These are phyloP conservation scores for Calendula officinalis DNA, from an alignment of 129 eudicot species.

Conservation along the genomic window DNA sequence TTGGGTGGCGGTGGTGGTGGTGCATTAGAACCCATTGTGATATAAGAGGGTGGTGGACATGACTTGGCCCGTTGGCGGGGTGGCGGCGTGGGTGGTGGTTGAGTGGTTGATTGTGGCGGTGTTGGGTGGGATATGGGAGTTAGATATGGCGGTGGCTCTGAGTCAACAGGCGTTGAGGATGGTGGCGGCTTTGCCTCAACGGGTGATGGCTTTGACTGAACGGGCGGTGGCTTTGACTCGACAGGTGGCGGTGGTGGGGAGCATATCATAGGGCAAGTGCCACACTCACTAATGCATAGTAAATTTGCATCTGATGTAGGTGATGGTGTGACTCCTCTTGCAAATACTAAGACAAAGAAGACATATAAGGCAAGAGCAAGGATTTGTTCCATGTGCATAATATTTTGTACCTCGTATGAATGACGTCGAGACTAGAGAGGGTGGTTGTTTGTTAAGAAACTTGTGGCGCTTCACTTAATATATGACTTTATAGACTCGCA, in stretches of 20 bases:
- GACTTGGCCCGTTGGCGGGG: slow-evolving; percentile 28
- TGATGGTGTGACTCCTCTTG: slow-evolving; percentile 26
- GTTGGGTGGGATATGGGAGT: slow-evolving; percentile 31
- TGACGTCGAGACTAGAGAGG: slow-evolving; percentile 6
- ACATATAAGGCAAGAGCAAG: slow-evolving; percentile 17
- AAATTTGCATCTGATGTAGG: slow-evolving; percentile 30
- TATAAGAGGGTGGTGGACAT: slow-evolving; percentile 48
- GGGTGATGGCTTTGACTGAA: slow-evolving; percentile 25
- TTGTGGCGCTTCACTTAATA: slow-evolving; percentile 20
- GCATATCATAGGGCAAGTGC: slow-evolving; percentile 70
- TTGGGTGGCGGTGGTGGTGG: slow-evolving; percentile 40
- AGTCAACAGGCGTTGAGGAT: slow-evolving; percentile 17
- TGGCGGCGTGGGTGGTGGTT: slow-evolving; percentile 1
- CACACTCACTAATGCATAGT: slow-evolving; percentile 71
- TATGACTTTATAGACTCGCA: slow-evolving; percentile 31
- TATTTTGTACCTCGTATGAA: slow-evolving; percentile 10
- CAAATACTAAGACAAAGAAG: slow-evolving; percentile 22
- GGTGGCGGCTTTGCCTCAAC: slow-evolving; percentile 35
- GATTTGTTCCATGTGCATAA: slow-evolving; percentile 28
- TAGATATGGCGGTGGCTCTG: slow-evolving; percentile 43
- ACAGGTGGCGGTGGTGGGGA: slow-evolving; percentile 56
- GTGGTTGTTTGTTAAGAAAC: slow-evolving; percentile 9
- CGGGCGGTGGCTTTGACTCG: slow-evolving; percentile 20
- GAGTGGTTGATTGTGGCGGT: slow-evolving; percentile 32
- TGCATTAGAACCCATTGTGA: slow-evolving; percentile 29